Conservation (phyloP, 2,329 filamentous ascomycete species). For the Periconia digitata region DNA sequence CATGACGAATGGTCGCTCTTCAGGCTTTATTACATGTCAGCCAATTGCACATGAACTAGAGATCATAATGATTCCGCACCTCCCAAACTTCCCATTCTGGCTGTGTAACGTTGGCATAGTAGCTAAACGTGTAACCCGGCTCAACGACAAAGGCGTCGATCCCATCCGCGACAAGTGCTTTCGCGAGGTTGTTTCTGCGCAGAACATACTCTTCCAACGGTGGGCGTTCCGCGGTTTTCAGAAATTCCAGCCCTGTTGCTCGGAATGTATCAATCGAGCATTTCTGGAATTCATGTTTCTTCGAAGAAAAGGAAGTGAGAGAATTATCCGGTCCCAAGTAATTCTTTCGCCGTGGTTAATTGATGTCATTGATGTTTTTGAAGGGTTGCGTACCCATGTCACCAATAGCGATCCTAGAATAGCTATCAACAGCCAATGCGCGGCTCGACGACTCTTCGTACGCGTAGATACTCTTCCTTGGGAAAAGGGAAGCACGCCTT, state of each 20-base stretch:
- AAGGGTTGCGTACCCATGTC: no score
- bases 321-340: no score
- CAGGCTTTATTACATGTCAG: constrained; percentile 40
- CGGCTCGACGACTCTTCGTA: background rate
- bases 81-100: constrained; percentile 66
- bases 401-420: background rate
- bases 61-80: no score
- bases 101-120: constrained; percentile 65
- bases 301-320: no score
- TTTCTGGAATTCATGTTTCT: constrained; percentile 38
- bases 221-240: constrained; percentile 54
- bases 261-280: constrained; percentile 58
- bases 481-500: background rate
- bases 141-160: constrained; percentile 64
- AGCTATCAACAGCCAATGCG: background rate
- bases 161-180: constrained; percentile 54
- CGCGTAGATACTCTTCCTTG: background rate
- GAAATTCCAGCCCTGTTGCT: constrained; percentile 53
- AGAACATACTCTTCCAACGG: constrained; percentile 55
- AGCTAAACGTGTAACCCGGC: constrained; percentile 66
- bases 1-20: constrained; percentile 66
- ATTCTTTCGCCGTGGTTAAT: no score
- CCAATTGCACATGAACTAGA: no score
- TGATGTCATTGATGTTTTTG: no score
- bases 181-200: constrained; percentile 59